Evolutionary conservation across 2,329 filamentous ascomycete species (phyloP).

Genomic region (Neonectria sp.): DNA sequence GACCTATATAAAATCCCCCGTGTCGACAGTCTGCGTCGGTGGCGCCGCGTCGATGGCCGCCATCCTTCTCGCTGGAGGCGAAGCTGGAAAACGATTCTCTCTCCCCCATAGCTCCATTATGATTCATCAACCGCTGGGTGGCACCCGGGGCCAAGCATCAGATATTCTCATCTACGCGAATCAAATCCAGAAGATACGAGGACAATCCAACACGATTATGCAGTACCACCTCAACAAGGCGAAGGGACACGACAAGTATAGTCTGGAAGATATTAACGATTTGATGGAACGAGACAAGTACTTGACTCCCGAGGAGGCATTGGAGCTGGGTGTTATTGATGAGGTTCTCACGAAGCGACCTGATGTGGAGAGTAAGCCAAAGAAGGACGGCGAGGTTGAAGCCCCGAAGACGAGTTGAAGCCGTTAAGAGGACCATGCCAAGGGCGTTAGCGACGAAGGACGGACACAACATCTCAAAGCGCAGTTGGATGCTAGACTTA

Average conservation of each 20-base stretch:
- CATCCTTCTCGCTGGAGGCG: constrained; percentile 87
- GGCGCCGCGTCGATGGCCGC: constrained; percentile 97
- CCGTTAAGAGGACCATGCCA: background rate
- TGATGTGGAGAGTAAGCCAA: constrained; percentile 55
- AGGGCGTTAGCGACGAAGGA: background rate
- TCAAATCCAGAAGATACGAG: constrained; percentile 90
- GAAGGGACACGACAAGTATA: constrained; percentile 82
- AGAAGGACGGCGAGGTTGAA: constrained; percentile 39
- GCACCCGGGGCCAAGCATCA: constrained; percentile 74
- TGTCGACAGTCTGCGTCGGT: constrained; percentile 95
- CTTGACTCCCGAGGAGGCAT: constrained; percentile 88
- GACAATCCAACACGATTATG: constrained; percentile 93
- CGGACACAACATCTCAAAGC: background rate
- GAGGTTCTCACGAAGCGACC: constrained; percentile 82
- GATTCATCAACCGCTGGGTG: constrained; percentile 94
- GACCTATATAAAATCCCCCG: constrained; percentile 94
- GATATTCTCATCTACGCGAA: constrained; percentile 98
- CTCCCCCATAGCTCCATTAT: constrained; percentile 96
- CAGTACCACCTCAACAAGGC: constrained; percentile 85
- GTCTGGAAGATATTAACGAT: constrained; percentile 87
- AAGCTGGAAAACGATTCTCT: constrained; percentile 87
- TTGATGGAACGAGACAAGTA: constrained; percentile 99
- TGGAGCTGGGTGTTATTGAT: constrained; percentile 93
- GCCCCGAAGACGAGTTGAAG: constrained; percentile 31
- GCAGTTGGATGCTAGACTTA: background rate